phyloP scores from a whole-genome alignment of 768 basidiomycete species.

The Vararia minispora region DNA sequence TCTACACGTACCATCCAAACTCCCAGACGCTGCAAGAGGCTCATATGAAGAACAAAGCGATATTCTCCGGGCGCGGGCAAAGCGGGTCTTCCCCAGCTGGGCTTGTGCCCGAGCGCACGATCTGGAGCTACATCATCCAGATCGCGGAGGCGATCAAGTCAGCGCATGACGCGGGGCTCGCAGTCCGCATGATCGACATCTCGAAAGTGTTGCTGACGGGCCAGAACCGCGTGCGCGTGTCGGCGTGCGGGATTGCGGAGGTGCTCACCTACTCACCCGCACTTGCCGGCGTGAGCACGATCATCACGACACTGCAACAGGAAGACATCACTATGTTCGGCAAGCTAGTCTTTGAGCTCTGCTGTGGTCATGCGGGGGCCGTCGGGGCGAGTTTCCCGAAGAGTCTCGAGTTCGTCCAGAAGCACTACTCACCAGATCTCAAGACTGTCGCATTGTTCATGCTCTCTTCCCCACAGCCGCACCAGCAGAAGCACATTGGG shows the following conservation, averaged over 20 bases:
- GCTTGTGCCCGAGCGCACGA: conserved; percentile 58
- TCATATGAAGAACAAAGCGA: conserved; percentile 53
- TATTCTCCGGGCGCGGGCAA: conserved; percentile 25
- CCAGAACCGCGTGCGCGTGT: conserved; percentile 81
- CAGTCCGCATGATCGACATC: conserved; percentile 73
- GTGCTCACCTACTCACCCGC: conserved; percentile 63
- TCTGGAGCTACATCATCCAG: conserved; percentile 94
- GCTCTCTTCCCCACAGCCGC: conserved; percentile 55
- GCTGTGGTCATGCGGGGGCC: conserved; percentile 54
- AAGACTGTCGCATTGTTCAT: conserved; percentile 74
- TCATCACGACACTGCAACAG: conserved; percentile 51
- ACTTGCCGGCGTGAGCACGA: conserved; percentile 31
- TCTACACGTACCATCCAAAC: conserved; percentile 81
- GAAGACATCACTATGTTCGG: conserved; percentile 88
- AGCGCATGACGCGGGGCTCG: conserved; percentile 72
- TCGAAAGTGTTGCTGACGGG: conserved; percentile 84
- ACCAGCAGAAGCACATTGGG: conserved; percentile 69
- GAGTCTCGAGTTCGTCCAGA: conserved; percentile 60
- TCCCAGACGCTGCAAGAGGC: conserved; percentile 73
- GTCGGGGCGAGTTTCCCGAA: conserved; percentile 56
- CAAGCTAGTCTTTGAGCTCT: conserved; percentile 67
- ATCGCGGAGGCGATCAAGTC: conserved; percentile 79
- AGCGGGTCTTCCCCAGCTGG: conserved; percentile 23
- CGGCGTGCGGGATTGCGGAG: conserved; percentile 81
- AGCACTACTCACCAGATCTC: conserved; percentile 71